Evolutionary conservation across 1,284 basidiomycete species (phyloP), one percentile per base, ranked within the genome.

Genomic region (Ustanciosporium gigantosporum): DNA sequence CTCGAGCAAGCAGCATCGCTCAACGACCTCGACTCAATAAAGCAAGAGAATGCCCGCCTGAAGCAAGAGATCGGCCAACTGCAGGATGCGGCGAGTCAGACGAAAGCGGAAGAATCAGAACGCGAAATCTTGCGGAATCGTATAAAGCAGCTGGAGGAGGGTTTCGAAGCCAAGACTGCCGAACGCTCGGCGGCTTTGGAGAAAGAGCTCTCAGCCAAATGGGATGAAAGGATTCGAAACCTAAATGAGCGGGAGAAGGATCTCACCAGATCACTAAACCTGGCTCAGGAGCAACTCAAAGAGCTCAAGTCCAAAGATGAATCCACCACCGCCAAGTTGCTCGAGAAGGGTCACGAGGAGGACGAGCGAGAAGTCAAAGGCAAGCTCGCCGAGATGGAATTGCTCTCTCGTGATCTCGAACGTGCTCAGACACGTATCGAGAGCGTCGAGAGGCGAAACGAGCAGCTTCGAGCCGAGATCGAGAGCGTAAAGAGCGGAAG

Each of bases 221-320:
- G 95, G 70, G 93, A 97, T 69, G 94, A 98, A 81, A 87, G 88
- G 68, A 83, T 97, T 77, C 83, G 89, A 47, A 97, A 97, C 78
- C 94, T 94, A 66, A 90, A 93, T 77, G 91, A 95, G 73, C 84
- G 92, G 41, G 93, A 97, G 79, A 87, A 90, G 76, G 92, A 94
- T 70, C 81, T 96, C 37, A 88, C 90, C 64, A 86, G 88, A 17
- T 92, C 96, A 73, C 83, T 96, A 2, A 82, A 87, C 19, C 82
- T 93, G 13, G 85, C 88, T 31, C 91, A 89, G 76, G 86, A 86
- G 35, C 95, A 98, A 79, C 82, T 98, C 15, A 85, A 87, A 22
- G 91, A 95, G 66, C 82, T 98, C 25, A 88, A 91, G 42, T 85
- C 86, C 37, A 92, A 89, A 2, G 90, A 95, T 75, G 93, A 97